phyloP scores from a whole-genome alignment of 2,329 filamentous ascomycete species.

The Aspergillus sp. region DNA sequence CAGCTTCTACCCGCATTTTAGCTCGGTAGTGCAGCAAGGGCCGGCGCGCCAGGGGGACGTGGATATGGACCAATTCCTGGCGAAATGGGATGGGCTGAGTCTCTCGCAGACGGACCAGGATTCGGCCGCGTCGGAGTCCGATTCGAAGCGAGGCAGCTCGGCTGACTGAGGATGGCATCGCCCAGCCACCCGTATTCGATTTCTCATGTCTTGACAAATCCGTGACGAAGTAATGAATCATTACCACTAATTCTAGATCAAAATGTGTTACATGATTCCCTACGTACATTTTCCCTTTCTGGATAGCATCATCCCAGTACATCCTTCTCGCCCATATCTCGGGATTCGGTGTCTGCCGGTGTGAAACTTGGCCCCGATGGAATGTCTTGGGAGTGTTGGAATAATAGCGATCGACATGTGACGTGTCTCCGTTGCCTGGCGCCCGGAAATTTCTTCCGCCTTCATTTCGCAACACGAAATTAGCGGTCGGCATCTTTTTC shows the following conservation, averaged over 20 bases:
- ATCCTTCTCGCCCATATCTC: no score
- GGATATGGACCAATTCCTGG: constrained; percentile 29
- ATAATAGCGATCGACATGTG: neutral
- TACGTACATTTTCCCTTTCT: neutral
- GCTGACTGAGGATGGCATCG: neutral
- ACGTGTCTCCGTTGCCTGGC: neutral
- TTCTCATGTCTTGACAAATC: neutral
- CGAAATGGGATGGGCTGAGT: constrained; percentile 31
- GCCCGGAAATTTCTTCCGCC: neutral
- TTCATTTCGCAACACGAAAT: neutral
- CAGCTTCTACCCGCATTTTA: constrained; percentile 29
- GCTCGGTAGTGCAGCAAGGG: constrained; percentile 16
- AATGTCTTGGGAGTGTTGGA: neutral
- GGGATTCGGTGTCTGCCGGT: neutral
- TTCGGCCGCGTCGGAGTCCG: neutral
- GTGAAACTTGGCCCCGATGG: neutral
- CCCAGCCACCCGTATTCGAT: no score
- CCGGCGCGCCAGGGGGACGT: constrained; percentile 5
- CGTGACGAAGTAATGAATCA: neutral
- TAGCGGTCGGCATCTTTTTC: neutral
- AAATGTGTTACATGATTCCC: neutral
- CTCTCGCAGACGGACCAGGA: neutral
- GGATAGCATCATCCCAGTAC: neutral
- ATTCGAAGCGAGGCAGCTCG: neutral
- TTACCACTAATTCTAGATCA: neutral